These are phyloP conservation scores for Antitrichia curtipendula DNA, from an alignment of 225 moss, liverwort and hornwort species.

Conservation along the genomic window DNA sequence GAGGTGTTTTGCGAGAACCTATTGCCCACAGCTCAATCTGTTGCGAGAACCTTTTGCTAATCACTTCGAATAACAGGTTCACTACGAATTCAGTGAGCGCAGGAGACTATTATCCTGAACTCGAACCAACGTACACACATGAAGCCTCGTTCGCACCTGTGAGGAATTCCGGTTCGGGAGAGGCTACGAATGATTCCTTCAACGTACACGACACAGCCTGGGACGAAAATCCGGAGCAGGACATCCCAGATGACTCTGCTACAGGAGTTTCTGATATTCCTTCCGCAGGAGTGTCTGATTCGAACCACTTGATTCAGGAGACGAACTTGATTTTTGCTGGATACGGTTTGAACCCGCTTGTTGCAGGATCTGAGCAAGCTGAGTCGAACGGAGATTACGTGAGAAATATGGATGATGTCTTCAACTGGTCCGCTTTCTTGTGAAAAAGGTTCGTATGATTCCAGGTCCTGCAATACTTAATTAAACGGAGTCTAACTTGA, in stretches of 20 bases:
- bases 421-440: too few relatives aligned
- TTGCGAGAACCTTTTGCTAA: not conserved
- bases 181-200: not conserved
- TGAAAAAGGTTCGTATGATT: not conserved
- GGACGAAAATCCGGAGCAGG: not conserved
- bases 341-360: not conserved
- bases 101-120: not conserved
- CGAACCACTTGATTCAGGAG: not conserved
- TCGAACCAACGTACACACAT: not conserved
- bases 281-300: not conserved
- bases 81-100: not conserved
- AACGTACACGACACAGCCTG: too few relatives aligned
- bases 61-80: not conserved
- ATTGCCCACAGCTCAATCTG: not conserved
- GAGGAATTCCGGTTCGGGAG: not conserved
- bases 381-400: not conserved
- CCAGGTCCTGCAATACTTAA: not conserved
- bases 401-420: too few relatives aligned
- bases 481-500: not conserved
- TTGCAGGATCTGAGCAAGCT: not conserved
- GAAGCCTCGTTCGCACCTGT: not conserved
- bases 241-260: not conserved
- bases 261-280: not conserved
- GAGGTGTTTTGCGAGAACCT: not conserved
- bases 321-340: not conserved